Conservation (phyloP, 2,329 filamentous ascomycete genomes). For the Neonectria punicea region DNA sequence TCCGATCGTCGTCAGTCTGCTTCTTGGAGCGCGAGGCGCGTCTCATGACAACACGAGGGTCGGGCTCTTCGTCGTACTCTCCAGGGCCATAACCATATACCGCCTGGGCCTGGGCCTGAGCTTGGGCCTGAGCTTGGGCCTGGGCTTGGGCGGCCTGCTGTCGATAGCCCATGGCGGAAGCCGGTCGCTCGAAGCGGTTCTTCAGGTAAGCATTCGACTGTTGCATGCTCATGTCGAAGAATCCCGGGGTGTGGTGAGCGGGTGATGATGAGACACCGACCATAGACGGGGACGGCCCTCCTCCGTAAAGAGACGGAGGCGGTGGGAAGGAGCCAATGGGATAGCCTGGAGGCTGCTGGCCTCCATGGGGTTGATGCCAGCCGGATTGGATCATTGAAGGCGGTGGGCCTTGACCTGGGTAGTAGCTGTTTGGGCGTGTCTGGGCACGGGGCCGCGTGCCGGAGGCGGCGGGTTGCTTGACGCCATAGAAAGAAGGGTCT, state of each 20-base stretch:
- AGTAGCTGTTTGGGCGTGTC: constrained; percentile 50
- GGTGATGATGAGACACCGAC: constrained; percentile 43
- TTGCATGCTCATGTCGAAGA: constrained; percentile 45
- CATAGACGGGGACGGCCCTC: constrained; percentile 40
- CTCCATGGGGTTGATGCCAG: constrained; percentile 41
- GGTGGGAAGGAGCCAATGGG: constrained; percentile 47
- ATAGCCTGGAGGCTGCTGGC: constrained; percentile 24
- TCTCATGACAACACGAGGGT: constrained; percentile 50
- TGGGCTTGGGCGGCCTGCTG: constrained; percentile 26
- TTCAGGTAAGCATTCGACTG: constrained; percentile 45
- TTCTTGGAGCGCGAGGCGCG: constrained; percentile 57
- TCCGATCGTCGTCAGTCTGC: constrained; percentile 55
- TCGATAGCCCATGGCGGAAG: constrained; percentile 54
- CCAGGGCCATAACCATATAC: constrained; percentile 50
- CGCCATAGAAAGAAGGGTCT: constrained; percentile 49
- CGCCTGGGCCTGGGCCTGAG: constrained; percentile 31
- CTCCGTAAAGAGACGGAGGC: constrained; percentile 43
- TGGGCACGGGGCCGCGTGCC: constrained; percentile 47
- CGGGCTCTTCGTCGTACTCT: constrained; percentile 55
- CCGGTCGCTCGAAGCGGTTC: constrained; percentile 51
- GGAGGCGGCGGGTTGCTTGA: constrained; percentile 48
- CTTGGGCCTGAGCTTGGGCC: not conserved
- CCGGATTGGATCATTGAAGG: constrained; percentile 41
- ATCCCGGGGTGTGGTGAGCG: constrained; percentile 43
- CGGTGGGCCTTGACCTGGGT: constrained; percentile 45